phyloP scores from a whole-genome alignment of 345 rosid genomes.

The Linum trigynum region DNA sequence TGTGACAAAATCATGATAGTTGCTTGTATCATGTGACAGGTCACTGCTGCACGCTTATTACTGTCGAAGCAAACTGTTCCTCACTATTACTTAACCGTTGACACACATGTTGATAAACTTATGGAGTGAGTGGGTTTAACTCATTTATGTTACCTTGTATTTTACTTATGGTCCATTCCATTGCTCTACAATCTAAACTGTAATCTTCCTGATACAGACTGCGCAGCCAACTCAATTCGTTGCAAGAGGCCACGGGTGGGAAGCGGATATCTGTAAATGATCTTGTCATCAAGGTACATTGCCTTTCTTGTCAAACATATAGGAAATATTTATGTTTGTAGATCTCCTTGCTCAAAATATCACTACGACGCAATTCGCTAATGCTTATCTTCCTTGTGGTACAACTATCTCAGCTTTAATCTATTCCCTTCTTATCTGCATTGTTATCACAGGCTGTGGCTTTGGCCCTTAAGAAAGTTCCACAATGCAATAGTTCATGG shows the following conservation, averaged over 20 bases:
- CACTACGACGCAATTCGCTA: too few species aligned
- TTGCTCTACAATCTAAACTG: constrained; percentile 2
- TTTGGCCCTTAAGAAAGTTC: constrained; percentile 81
- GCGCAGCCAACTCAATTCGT: constrained; percentile 64
- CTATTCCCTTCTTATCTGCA: constrained; percentile 1
- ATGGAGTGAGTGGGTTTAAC: constrained; percentile 46
- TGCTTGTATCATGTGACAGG: constrained; percentile 35
- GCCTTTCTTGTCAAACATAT: neutral
- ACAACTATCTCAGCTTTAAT: neutral
- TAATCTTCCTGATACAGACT: constrained; percentile 37
- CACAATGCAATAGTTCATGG: constrained; percentile 99
- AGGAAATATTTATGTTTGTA: too few species aligned
- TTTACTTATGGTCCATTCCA: neutral
- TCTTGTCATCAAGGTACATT: constrained; percentile 86
- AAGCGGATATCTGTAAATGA: constrained; percentile 87
- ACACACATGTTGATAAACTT: constrained; percentile 87
- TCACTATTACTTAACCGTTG: constrained; percentile 89
- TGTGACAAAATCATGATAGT: constrained; percentile 9
- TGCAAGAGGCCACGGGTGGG: constrained; percentile 90
- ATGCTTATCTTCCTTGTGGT: too few species aligned
- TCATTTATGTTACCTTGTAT: constrained; percentile 2
- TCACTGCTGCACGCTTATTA: constrained; percentile 85
- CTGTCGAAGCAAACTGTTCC: constrained; percentile 96
- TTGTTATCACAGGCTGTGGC: constrained; percentile 75
- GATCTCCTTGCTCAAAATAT: too few species aligned